Evolutionary conservation across 768 basidiomycete genomes (phyloP).

Genomic region (Punctularia strigosozonata): DNA sequence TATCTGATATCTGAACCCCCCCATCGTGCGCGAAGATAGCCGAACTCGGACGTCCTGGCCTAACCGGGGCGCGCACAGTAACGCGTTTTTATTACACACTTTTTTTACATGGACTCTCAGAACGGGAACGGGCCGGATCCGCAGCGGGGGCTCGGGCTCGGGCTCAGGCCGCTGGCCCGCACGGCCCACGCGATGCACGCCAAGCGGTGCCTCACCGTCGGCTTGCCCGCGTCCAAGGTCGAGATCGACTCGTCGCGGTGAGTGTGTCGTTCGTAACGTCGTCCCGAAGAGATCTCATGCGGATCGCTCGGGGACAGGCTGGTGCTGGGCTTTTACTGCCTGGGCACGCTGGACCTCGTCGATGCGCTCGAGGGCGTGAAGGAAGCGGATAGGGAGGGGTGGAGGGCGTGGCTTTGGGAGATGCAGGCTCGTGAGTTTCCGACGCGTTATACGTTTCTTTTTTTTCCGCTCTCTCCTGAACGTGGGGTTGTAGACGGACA

Average conservation of each 20-base stretch:
- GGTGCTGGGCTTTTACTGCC: slow-evolving; percentile 80
- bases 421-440: slow-evolving; percentile 55
- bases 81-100: too few relatives aligned
- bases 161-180: slow-evolving; percentile 23
- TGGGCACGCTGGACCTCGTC: slow-evolving; percentile 75
- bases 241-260: slow-evolving; percentile 68
- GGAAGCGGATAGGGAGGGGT: slow-evolving; percentile 42
- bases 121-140: too few relatives aligned
- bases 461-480: background rate
- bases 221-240: slow-evolving; percentile 57
- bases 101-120: too few relatives aligned
- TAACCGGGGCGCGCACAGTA: too few relatives aligned
- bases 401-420: slow-evolving; percentile 83
- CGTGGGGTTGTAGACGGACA: slow-evolving; percentile 30
- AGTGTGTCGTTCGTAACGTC: background rate
- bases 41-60: too few relatives aligned
- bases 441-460: slow-evolving; percentile 5
- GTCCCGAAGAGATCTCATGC: background rate
- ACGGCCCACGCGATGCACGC: slow-evolving; percentile 54
- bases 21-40: too few relatives aligned
- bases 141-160: too few relatives aligned
- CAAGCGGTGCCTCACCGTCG: slow-evolving; percentile 55
- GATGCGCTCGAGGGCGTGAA: slow-evolving; percentile 32
- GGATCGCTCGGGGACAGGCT: slow-evolving; percentile 35
- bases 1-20: too few relatives aligned